Base-by-base conservation (phyloP, 306 rosid genomes). In the Trichosanthes cucumerina region DNA sequence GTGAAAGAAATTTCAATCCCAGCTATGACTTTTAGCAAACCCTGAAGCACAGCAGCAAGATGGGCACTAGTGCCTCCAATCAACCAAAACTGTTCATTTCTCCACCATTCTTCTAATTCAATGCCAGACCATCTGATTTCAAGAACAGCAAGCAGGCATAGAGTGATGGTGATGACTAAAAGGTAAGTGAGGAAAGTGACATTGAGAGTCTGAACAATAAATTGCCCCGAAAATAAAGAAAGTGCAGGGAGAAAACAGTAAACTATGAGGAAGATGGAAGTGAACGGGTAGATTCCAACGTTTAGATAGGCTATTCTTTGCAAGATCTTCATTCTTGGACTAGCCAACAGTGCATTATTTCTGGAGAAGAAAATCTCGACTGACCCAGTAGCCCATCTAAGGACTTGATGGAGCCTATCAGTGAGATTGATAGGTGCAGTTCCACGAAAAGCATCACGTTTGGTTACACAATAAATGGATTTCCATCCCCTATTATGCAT, bases 401-500 rank as follows among this genome's bases (percentile, higher is more conserved):
- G 97, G 33, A 94, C 98, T 72, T 94, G 98, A 82, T 94, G 98
- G 57, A 94, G 85, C 88, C 98, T 87, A 53, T 94, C 98, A 21
- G 97, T 94, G 73, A 94, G 97, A 83, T 94, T 94, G 78, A 94
- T 94, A 0, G 98, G 98, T 49, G 98, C 98, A 11, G 97, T 90
- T 71, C 98, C 98, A n/a, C 98, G 96, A 80, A 94, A 94, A 34
- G 98, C 98, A 53, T 94, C 98, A 1, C 98, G 96, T 80, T 94
- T 94, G 9, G 97, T 94, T 79, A 89, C 98, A 57, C 98, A 94
- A 66, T 94, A 94, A 46, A 94, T 92, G 9, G 98, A 94, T 78
- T 85, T 94, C 98, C 98, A 94, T 28, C 98, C 98, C 39, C 98
- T 85, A 59, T 94, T 94, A 83, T 94, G 98, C 98, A 94, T 94